phyloP scores from a whole-genome alignment of 2,329 filamentous ascomycete species.

The Colletotrichum orbiculare region DNA sequence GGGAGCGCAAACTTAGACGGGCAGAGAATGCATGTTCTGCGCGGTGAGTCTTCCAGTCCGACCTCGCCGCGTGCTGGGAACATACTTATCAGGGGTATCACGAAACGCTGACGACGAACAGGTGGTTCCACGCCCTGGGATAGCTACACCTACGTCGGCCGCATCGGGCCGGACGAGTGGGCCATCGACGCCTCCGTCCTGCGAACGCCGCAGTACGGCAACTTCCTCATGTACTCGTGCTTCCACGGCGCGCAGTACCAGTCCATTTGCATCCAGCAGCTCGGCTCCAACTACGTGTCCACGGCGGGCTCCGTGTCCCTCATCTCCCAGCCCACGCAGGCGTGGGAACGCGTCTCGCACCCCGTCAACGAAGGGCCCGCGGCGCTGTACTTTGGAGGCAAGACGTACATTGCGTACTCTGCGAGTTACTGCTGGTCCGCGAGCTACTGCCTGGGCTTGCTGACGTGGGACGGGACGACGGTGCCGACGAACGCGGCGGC shows the following conservation, averaged over 20 bases:
- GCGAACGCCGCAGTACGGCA: slow-evolving; percentile 55
- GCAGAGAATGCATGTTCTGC: slow-evolving; percentile 60
- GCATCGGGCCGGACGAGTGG: slow-evolving; percentile 59
- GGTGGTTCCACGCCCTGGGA: slow-evolving; percentile 65
- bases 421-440: slow-evolving; percentile 68
- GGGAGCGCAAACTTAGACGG: slow-evolving; percentile 56
- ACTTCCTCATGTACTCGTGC: slow-evolving; percentile 67
- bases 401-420: slow-evolving; percentile 64
- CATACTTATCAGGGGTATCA: not conserved
- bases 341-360: slow-evolving; percentile 61
- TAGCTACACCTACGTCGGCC: slow-evolving; percentile 59
- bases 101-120: slow-evolving; percentile 37
- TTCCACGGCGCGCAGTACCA: slow-evolving; percentile 54
- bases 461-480: slow-evolving; percentile 62
- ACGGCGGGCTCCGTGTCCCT: slow-evolving; percentile 57
- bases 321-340: slow-evolving; percentile 61
- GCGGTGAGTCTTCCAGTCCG: slow-evolving; percentile 1
- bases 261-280: slow-evolving; percentile 52
- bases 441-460: slow-evolving; percentile 63
- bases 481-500: slow-evolving; percentile 56
- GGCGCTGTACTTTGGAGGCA: slow-evolving; percentile 63
- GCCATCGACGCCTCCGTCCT: slow-evolving; percentile 66
- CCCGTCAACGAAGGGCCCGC: slow-evolving; percentile 67
- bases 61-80: not conserved
- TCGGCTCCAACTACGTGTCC: slow-evolving; percentile 52